phyloP scores from a whole-genome alignment of 805 yeast species.

The Metschnikowia cubensis region DNA sequence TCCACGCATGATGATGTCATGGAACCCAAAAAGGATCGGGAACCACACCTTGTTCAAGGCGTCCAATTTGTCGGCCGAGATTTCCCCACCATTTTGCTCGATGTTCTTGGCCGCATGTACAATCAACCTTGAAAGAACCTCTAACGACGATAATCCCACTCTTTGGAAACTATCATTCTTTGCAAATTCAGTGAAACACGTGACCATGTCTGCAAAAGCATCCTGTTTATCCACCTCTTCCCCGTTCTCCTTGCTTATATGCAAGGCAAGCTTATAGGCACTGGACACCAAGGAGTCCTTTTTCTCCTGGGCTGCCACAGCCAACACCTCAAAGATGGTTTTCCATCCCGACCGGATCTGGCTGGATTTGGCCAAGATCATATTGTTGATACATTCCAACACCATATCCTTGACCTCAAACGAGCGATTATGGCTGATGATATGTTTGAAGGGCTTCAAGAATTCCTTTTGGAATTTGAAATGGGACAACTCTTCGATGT shows the following conservation, averaged over 20 bases:
- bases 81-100: conserved; percentile 4
- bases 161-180: conserved; percentile 82
- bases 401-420: conserved; percentile 81
- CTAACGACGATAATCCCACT: conserved; percentile 74
- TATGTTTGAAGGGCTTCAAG: conserved; percentile 81
- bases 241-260: conserved; percentile 58
- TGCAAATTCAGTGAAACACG: conserved; percentile 73
- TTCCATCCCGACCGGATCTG: conserved; percentile 92
- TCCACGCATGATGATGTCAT: conserved; percentile 87
- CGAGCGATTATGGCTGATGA: conserved; percentile 63
- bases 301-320: conserved; percentile 62
- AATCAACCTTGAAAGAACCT: conserved; percentile 61
- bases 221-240: conserved; percentile 67
- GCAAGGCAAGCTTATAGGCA: conserved; percentile 59
- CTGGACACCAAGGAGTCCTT: conserved; percentile 58
- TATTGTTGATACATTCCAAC: conserved; percentile 80
- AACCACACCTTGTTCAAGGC: conserved; percentile 66
- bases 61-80: conserved; percentile 17
- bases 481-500: conserved; percentile 89
- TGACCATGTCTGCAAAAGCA: conserved; percentile 60
- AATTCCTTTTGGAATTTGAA: conserved; percentile 95
- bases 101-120: conserved; percentile 50
- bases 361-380: conserved; percentile 70
- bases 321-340: conserved; percentile 75
- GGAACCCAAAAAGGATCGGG: conserved; percentile 81